Evolutionary conservation across 1,139 yeast species (phyloP).

Genomic region (Candida sojae): DNA sequence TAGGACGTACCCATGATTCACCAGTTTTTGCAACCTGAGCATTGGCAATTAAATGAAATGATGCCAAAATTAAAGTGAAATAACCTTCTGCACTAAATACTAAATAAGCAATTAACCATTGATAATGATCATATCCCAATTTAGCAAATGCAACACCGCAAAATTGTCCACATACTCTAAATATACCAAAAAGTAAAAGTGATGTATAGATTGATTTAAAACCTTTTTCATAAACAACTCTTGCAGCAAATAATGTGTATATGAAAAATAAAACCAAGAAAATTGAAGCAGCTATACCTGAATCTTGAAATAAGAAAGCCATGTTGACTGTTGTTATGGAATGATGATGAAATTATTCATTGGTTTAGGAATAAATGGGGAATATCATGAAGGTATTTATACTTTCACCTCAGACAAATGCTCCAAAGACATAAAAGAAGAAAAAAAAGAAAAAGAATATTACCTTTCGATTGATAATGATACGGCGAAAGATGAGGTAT

Average conservation of each 20-base stretch:
- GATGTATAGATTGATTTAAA: conserved; percentile 22
- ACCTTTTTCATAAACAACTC: conserved; percentile 22
- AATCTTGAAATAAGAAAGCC: conserved; percentile 18
- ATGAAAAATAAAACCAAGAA: conserved; percentile 28
- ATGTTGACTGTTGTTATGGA: conserved; percentile 4
- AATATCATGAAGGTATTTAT: too few relatives aligned
- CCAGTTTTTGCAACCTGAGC: conserved; percentile 25
- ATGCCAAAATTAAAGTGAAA: conserved; percentile 30
- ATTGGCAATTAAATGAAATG: conserved; percentile 26
- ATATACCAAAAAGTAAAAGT: conserved; percentile 28
- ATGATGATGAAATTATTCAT: too few relatives aligned
- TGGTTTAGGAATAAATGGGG: too few relatives aligned
- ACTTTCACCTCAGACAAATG: too few relatives aligned
- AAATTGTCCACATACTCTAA: conserved; percentile 36
- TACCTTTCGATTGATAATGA: too few relatives aligned
- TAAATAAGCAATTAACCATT: conserved; percentile 40
- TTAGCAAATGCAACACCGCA: conserved; percentile 37
- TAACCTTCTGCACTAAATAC: conserved; percentile 44
- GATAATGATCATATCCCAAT: conserved; percentile 27
- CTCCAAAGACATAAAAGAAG: too few relatives aligned
- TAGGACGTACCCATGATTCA: conserved; percentile 17
- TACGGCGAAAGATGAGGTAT: too few relatives aligned
- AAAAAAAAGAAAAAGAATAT: too few relatives aligned
- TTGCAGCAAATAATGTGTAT: conserved; percentile 20
- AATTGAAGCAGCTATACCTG: conserved; percentile 37